Evolutionary conservation across 345 rosid genomes (phyloP).

Genomic region (Mangifera indica): DNA sequence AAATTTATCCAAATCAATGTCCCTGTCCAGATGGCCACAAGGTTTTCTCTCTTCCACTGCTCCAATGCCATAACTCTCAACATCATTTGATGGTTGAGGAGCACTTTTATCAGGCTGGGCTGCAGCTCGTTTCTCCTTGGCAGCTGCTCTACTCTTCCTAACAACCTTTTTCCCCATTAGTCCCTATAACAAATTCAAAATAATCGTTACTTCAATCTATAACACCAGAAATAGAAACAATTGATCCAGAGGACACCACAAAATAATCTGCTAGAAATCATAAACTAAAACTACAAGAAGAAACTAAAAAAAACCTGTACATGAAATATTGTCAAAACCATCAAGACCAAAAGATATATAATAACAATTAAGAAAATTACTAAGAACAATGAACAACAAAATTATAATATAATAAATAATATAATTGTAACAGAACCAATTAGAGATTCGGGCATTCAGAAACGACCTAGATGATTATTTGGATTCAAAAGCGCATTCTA

Average conservation of each 20-base stretch:
- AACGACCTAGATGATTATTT: constrained; percentile 30
- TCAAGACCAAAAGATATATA: background rate
- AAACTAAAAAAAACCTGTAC: background rate
- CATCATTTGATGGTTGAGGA: constrained; percentile 35
- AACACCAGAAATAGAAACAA: constrained; percentile 12
- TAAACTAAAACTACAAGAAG: background rate
- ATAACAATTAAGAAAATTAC: too few species aligned
- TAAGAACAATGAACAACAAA: background rate
- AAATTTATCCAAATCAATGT: constrained; percentile 54
- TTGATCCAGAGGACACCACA: constrained; percentile 8
- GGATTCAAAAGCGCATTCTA: constrained; percentile 15
- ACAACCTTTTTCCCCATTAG: constrained; percentile 86
- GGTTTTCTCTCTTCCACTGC: constrained; percentile 42
- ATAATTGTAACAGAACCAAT: constrained; percentile 16
- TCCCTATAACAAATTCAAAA: constrained; percentile 34
- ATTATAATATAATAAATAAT: constrained; percentile 1
- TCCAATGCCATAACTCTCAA: constrained; percentile 30
- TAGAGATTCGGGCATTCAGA: constrained; percentile 17
- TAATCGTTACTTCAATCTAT: constrained; percentile 2
- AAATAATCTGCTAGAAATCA: constrained; percentile 11
- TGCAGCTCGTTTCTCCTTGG: constrained; percentile 47
- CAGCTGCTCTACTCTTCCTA: constrained; percentile 63
- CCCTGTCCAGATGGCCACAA: constrained; percentile 67
- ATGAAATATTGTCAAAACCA: background rate
- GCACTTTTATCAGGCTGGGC: constrained; percentile 35